These are phyloP conservation scores for Xerocomus potaroensis DNA, from an alignment of 768 basidiomycete species.

Conservation along the genomic window DNA sequence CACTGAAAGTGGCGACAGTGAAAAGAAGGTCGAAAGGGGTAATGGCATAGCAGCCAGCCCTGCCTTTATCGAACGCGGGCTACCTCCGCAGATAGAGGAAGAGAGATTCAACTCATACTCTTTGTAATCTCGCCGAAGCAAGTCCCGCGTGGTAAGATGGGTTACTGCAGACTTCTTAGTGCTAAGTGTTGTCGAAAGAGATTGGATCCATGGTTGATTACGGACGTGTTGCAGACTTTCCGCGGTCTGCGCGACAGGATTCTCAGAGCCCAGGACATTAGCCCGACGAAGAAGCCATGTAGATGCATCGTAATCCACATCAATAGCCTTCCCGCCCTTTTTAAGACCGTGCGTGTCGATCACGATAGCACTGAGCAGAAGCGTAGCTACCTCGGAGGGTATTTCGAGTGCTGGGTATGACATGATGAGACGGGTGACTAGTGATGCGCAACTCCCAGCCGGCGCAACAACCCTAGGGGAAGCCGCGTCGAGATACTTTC, in stretches of 20 bases:
- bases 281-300: constrained; percentile 60
- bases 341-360: constrained; percentile 86
- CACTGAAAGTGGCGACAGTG: constrained; percentile 19
- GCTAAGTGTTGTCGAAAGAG: constrained; percentile 42
- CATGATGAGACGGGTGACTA: constrained; percentile 44
- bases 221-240: constrained; percentile 28
- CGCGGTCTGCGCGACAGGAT: background rate
- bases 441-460: constrained; percentile 73
- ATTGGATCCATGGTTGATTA: constrained; percentile 41
- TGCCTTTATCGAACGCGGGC: constrained; percentile 44
- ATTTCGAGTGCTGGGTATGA: constrained; percentile 25
- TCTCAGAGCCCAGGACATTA: constrained; percentile 32
- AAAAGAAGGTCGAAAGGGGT: constrained; percentile 45
- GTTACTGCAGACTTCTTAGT: constrained; percentile 64
- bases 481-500: constrained; percentile 52
- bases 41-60: constrained; percentile 85
- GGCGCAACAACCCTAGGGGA: constrained; percentile 65
- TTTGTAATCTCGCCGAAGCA: constrained; percentile 95
- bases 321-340: constrained; percentile 69
- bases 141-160: constrained; percentile 64
- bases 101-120: constrained; percentile 59
- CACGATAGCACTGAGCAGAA: constrained; percentile 77
- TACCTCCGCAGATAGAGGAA: constrained; percentile 15
- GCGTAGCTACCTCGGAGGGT: constrained; percentile 61
- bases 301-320: constrained; percentile 60